Conservation (phyloP, 78 protist genomes). For the Diacronema lutheri region DNA sequence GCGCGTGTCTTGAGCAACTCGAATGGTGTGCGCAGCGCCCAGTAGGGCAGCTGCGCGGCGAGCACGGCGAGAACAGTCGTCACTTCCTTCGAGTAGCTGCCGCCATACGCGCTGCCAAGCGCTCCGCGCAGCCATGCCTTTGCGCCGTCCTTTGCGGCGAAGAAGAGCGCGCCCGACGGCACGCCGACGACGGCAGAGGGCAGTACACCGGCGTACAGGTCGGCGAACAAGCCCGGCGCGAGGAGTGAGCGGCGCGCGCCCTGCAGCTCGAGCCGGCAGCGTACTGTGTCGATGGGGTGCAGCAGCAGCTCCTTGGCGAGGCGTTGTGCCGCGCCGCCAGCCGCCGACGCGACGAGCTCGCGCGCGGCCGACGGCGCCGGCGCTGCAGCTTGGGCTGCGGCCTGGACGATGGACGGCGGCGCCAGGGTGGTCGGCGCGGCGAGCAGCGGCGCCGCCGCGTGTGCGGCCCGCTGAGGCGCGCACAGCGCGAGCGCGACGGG, state of each 20-base stretch:
- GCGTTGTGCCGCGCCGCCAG: neutral
- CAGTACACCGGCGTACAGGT: neutral
- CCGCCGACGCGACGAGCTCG: too few relatives aligned
- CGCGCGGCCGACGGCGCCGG: too few relatives aligned
- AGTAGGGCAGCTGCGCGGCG: neutral
- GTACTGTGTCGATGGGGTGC: slow-evolving; percentile 7
- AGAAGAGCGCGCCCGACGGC: neutral
- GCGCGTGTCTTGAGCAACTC: slow-evolving; percentile 50
- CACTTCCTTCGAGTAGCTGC: too few relatives aligned
- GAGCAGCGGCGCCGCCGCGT: too few relatives aligned
- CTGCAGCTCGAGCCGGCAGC: neutral
- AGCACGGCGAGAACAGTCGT: neutral
- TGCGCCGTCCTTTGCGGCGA: neutral
- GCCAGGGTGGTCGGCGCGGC: too few relatives aligned
- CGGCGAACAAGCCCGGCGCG: neutral
- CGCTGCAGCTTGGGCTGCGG: too few relatives aligned
- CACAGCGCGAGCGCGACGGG: too few relatives aligned
- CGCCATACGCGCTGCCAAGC: too few relatives aligned
- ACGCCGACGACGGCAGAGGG: neutral
- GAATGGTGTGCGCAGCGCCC: slow-evolving; percentile 48
- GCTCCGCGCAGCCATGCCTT: neutral
- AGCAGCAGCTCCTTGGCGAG: neutral
- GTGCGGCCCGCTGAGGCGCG: too few relatives aligned
- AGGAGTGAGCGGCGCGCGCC: neutral
- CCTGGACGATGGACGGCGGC: too few relatives aligned